Conservation (phyloP, 2,329 filamentous ascomycete species). For the Fusarium marasasianum region DNA sequence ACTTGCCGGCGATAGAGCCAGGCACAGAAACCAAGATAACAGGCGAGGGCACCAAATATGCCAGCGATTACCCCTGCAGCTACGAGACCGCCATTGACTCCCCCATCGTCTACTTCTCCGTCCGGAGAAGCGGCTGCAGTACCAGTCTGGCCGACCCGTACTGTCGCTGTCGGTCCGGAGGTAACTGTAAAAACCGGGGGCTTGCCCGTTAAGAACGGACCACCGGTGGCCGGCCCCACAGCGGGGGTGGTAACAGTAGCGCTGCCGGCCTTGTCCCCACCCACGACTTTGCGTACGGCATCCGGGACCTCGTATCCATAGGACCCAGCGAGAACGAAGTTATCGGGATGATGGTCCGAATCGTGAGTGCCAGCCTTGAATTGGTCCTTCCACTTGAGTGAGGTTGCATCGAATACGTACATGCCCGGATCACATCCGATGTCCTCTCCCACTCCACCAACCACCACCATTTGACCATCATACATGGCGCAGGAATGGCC, state of each 20-base stretch:
- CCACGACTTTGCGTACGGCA: constrained; percentile 59
- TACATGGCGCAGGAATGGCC: constrained; percentile 67
- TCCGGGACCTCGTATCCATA: constrained; percentile 64
- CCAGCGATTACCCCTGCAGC: constrained; percentile 69
- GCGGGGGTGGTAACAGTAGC: constrained; percentile 63
- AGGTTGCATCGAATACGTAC: constrained; percentile 77
- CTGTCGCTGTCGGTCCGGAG: constrained; percentile 58
- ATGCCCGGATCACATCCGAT: constrained; percentile 65
- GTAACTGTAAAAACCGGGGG: constrained; percentile 76
- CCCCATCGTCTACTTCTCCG: neutral
- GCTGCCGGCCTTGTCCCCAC: constrained; percentile 60
- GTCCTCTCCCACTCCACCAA: constrained; percentile 66
- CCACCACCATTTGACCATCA: constrained; percentile 68
- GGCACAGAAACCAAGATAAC: constrained; percentile 75
- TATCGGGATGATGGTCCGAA: constrained; percentile 62
- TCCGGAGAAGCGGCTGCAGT: constrained; percentile 35
- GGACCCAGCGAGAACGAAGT: constrained; percentile 55
- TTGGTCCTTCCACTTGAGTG: constrained; percentile 63
- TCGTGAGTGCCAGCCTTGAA: constrained; percentile 71
- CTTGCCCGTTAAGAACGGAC: constrained; percentile 76
- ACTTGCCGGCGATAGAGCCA: constrained; percentile 80
- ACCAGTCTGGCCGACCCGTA: constrained; percentile 42
- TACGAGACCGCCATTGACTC: constrained; percentile 54
- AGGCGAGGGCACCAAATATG: constrained; percentile 67
- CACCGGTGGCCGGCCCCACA: constrained; percentile 65